Percentiles rank a stretch among this genome's conserved stretches.
Conservation (phyloP, 2,329 filamentous ascomycete genomes). For the Setomelanomma holmii region DNA sequence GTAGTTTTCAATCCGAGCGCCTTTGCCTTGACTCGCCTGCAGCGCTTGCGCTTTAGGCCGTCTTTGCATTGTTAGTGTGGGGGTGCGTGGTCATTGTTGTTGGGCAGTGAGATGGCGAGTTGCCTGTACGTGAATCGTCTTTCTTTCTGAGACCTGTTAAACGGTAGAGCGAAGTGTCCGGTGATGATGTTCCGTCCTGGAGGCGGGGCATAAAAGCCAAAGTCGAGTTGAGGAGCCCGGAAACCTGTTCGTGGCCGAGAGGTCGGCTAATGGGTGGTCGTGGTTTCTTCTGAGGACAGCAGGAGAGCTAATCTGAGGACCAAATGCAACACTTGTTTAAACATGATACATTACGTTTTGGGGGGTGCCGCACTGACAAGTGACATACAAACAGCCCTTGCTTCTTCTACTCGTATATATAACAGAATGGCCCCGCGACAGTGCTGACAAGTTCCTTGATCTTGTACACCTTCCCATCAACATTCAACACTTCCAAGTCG, state of each 20-base stretch:
- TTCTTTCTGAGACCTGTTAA: constrained; percentile 12
- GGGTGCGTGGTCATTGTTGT: constrained; percentile 37
- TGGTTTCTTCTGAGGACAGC: constrained; percentile 42
- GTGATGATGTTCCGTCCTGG: constrained; percentile 41
- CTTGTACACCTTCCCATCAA: constrained; percentile 43
- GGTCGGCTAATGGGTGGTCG: constrained; percentile 18
- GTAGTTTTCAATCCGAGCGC: constrained; percentile 50
- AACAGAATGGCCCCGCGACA: constrained; percentile 57
- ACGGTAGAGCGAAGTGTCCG: constrained; percentile 31
- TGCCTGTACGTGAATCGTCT: constrained; percentile 16
- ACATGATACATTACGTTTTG: not conserved
- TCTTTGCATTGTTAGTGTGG: constrained; percentile 20
- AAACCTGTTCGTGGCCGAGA: constrained; percentile 16
- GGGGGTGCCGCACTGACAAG: not conserved
- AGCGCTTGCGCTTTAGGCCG: not conserved
- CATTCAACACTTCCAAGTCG: constrained; percentile 48
- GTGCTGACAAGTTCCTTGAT: constrained; percentile 56
- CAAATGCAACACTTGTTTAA: constrained; percentile 3
- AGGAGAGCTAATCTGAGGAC: constrained; percentile 48
- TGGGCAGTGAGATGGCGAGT: constrained; percentile 17
- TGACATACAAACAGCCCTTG: not conserved
- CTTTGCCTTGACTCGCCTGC: constrained; percentile 15
- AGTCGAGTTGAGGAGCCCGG: constrained; percentile 40
- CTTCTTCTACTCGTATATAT: constrained; percentile 49
- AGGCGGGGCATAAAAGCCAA: constrained; percentile 44